Conservation (phyloP, 1,139 yeast genomes). For the Pichia sorboxylosa region DNA sequence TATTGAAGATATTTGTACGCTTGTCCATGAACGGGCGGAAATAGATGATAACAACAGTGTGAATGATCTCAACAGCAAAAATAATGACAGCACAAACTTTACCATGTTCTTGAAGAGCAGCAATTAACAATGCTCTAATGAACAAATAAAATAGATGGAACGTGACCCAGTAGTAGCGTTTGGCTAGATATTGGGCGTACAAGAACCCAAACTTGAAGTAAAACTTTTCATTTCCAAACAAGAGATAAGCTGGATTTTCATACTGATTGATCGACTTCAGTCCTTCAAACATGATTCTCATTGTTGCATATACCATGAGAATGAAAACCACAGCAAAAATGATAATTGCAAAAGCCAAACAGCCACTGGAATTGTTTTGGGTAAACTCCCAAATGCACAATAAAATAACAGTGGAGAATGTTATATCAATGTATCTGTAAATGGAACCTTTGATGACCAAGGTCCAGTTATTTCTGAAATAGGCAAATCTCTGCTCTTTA, state of each 20-base stretch:
- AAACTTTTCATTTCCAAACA: constrained; percentile 73
- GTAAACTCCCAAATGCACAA: constrained; percentile 86
- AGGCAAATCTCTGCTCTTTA: constrained; percentile 56
- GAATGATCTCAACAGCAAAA: constrained; percentile 62
- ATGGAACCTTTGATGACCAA: constrained; percentile 77
- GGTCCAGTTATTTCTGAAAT: constrained; percentile 73
- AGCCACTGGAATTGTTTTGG: constrained; percentile 72
- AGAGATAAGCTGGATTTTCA: constrained; percentile 85
- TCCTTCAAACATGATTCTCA: constrained; percentile 62
- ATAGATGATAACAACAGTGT: constrained; percentile 53
- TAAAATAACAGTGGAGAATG: constrained; percentile 77
- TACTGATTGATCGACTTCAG: constrained; percentile 57
- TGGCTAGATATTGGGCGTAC: constrained; percentile 85
- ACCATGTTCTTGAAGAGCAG: constrained; percentile 71
- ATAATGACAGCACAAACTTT: constrained; percentile 70
- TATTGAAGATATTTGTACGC: constrained; percentile 84
- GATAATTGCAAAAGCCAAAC: constrained; percentile 53
- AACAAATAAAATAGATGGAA: constrained; percentile 56
- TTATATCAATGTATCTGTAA: constrained; percentile 68
- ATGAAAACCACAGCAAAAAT: constrained; percentile 50
- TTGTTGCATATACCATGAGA: constrained; percentile 62
- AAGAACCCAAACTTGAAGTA: constrained; percentile 86
- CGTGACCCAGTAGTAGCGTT: constrained; percentile 69
- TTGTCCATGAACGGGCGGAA: constrained; percentile 88
- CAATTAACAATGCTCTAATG: constrained; percentile 72